Evolutionary conservation across 169 alveolate species (phyloP), one percentile per base, ranked within the genome.

Genomic region (Cryptosporidium felis): DNA sequence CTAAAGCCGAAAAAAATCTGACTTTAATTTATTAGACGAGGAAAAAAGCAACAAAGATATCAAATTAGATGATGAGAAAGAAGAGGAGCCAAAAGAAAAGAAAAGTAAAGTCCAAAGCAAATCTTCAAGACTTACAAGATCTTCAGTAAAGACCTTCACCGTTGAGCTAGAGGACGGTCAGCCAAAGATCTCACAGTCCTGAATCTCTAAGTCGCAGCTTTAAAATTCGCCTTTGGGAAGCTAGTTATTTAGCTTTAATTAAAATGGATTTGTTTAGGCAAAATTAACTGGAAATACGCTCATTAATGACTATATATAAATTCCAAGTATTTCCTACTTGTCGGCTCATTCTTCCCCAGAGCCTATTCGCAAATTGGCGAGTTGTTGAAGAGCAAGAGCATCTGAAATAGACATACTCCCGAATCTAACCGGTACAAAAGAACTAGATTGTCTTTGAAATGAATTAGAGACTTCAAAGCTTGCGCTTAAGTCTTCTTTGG

Each of bases 101-200:
- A 26, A 34, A 41, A 8, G 28, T 1, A 28, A 9, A 28, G 46
- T 32, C 47, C 45, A 66, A 14, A 46, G 23, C 18, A 66, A 66
- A 18, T 34, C 82, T 2, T 6, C 63, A 28, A 46, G 65, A 34
- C 18, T 34, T 5, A 16, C 62, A 0, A 74, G 85, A 26, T 56
- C 85, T 10, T 49, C 85, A 21, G 67, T 74, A 1, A 74, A 74
- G 18, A 74, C 85, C 21, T 53, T 74, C 18, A 74, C 85, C 26
- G 67, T 74, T 16, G 85, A 56, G 23, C 34, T 74, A 58, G 85
- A 74, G 28, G 85, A 74, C 41, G 85, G 85, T 4, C 51, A 74
- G 23, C 85, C 85, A 8, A 74, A 74, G 56, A 56, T 74, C 36
- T 36, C 85, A 14, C 74, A 74, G 36, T 40, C 36, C 58, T 74